Base-by-base conservation (phyloP, 2,329 filamentous ascomycete genomes). In the Huntiella savannae region DNA sequence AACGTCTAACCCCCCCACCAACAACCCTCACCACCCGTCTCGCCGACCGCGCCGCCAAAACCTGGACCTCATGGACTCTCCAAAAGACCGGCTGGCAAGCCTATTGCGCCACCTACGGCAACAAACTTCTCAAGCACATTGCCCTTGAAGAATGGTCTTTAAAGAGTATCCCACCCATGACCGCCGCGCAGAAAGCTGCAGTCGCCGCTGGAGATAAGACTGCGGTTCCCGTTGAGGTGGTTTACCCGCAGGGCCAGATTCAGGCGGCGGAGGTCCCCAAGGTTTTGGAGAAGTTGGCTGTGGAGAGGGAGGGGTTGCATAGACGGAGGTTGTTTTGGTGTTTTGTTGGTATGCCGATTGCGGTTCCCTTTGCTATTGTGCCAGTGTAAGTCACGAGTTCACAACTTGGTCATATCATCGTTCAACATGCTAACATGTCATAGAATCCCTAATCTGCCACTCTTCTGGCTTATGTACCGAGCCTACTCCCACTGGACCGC, bases 121-220 rank as follows among this genome's bases (percentile, higher is more conserved):
- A 98, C 63, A 68, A 76, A 42, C 76, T 84, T 12, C 74, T 98
- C 51, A 78, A 83, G 55, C 76, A 84, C 52, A 93, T 98, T 56
- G 83, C 91, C 2, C 95, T 83, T 60, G 83, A 96, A 63, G 91
- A 98, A 78, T 98, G 91, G 91, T 86, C 84, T 0, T 70, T 98
- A 54, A 96, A 96, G 65, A 93, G 85, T 33, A 79, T 98, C 45
- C 91, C 91, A 39, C 79, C 87, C 16, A 68, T 93, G 54, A 84
- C 77, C 37, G 32, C 45, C 11, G 44, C 35, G 6, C 40, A 47
- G 15, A 46, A 40, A 32, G 47, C 43, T 8, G 39, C 44, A 10
- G 40, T 44, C 13, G 33, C 44, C 2, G 40, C 37, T 2, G 35
- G 38, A 13, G 40, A 33, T 12, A 47, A 38, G 35, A 66, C 75